phyloP scores from a whole-genome alignment of 768 basidiomycete species.

The Crassisporium funariophilum region DNA sequence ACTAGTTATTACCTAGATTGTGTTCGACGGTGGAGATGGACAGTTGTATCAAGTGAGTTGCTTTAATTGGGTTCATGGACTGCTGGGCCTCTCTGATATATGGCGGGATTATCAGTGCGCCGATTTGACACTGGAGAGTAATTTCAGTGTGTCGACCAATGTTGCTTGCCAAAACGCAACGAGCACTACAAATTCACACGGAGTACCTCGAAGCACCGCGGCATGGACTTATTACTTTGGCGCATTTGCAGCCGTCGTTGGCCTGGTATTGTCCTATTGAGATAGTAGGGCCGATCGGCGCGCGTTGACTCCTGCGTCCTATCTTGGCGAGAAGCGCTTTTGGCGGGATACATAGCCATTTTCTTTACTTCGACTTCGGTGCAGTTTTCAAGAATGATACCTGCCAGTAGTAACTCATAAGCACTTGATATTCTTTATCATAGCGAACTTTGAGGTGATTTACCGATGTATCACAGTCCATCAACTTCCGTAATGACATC shows the following conservation, averaged over 20 bases:
- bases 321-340: no score
- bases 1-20: slow-evolving; percentile 31
- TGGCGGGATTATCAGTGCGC: slow-evolving; percentile 56
- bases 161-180: slow-evolving; percentile 22
- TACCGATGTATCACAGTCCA: no score
- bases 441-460: no score
- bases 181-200: slow-evolving; percentile 4
- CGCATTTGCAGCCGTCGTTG: not conserved
- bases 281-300: no score
- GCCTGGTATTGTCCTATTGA: no score
- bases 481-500: no score
- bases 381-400: no score
- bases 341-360: no score
- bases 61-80: not conserved
- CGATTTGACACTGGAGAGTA: slow-evolving; percentile 69
- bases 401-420: no score
- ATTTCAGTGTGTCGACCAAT: slow-evolving; percentile 47
- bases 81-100: slow-evolving; percentile 1
- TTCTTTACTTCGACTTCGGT: no score
- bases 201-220: not conserved
- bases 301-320: no score
- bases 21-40: slow-evolving; percentile 74
- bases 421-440: no score
- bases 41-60: slow-evolving; percentile 63
- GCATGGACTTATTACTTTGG: not conserved